Evolutionary conservation across 805 yeast species (phyloP).

Genomic region (Yamadazyma tumulicola): DNA sequence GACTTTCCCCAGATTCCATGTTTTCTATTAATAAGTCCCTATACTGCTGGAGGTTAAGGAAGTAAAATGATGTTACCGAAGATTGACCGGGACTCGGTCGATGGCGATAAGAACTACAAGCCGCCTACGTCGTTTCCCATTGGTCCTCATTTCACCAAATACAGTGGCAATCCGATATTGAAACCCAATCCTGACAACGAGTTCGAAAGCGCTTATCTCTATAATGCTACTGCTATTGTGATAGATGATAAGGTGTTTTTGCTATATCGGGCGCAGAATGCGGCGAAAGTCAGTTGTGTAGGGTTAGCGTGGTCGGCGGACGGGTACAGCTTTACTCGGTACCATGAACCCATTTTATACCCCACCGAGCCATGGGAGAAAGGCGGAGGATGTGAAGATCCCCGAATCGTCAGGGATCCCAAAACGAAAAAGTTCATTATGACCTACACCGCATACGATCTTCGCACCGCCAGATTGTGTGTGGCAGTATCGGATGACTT

Average conservation of each 20-base stretch:
- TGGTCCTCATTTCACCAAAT: conserved; percentile 36
- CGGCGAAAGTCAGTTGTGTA: conserved; percentile 27
- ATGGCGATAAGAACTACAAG: conserved; percentile 29
- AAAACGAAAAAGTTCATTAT: conserved; percentile 30
- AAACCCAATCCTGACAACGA: conserved; percentile 34
- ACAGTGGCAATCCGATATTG: conserved; percentile 35
- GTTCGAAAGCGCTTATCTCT: conserved; percentile 37
- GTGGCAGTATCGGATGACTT: conserved; percentile 36
- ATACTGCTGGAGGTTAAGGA: background rate
- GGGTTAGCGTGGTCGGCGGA: conserved; percentile 42
- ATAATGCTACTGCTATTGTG: conserved; percentile 43
- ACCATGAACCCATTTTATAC: conserved; percentile 27
- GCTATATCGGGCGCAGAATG: conserved; percentile 38
- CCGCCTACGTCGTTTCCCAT: conserved; percentile 37
- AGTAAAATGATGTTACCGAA: conserved; percentile 27
- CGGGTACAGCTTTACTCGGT: conserved; percentile 31
- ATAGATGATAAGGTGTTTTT: conserved; percentile 33
- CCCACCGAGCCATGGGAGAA: conserved; percentile 39
- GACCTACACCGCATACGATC: conserved; percentile 41
- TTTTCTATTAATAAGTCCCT: background rate
- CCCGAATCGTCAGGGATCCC: conserved; percentile 39
- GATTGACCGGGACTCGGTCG: conserved; percentile 21
- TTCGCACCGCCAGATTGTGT: conserved; percentile 32
- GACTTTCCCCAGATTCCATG: background rate
- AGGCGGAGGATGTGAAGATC: conserved; percentile 43